phyloP scores from a whole-genome alignment of 805 yeast genomes.

The Yarrowia sp. region DNA sequence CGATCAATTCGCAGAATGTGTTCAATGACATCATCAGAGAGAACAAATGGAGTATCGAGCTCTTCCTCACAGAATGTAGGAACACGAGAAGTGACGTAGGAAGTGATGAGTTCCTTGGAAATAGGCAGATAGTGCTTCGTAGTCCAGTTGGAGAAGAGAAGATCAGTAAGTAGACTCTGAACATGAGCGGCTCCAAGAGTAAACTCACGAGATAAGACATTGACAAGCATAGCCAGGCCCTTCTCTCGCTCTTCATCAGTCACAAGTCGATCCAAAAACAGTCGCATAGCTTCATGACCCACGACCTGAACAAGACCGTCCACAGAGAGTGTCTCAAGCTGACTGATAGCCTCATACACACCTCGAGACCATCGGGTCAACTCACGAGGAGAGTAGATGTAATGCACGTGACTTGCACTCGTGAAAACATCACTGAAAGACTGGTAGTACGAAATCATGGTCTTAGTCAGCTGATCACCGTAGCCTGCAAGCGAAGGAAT shows the following conservation, averaged over 20 bases:
- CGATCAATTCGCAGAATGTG: slow-evolving; percentile 82
- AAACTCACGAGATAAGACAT: slow-evolving; percentile 48
- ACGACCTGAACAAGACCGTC: slow-evolving; percentile 65
- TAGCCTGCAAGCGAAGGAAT: slow-evolving; percentile 68
- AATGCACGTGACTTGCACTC: slow-evolving; percentile 57
- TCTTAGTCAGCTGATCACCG: slow-evolving; percentile 58
- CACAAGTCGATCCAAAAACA: slow-evolving; percentile 77
- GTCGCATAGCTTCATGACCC: slow-evolving; percentile 80
- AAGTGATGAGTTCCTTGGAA: slow-evolving; percentile 54
- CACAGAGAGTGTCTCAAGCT: slow-evolving; percentile 51
- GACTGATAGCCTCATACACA: slow-evolving; percentile 59
- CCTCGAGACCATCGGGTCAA: slow-evolving; percentile 87
- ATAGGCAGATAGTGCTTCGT: slow-evolving; percentile 68
- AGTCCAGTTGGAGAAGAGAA: slow-evolving; percentile 79
- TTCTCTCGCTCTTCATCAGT: slow-evolving; percentile 56
- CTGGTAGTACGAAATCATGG: slow-evolving; percentile 73
- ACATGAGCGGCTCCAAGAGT: slow-evolving; percentile 59
- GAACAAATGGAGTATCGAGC: slow-evolving; percentile 61
- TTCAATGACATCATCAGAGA: slow-evolving; percentile 74
- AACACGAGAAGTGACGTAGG: slow-evolving; percentile 69
- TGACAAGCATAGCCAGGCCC: slow-evolving; percentile 54
- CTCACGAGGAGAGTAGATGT: slow-evolving; percentile 87
- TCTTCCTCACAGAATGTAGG: slow-evolving; percentile 81
- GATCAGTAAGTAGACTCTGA: slow-evolving; percentile 56
- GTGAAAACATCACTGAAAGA: slow-evolving; percentile 16